A percentile compares a stretch with the other conserved stretches of the same genome.
Evolutionary conservation across 768 basidiomycete genomes (phyloP).

Genomic region (Rhizopogon roseolus): DNA sequence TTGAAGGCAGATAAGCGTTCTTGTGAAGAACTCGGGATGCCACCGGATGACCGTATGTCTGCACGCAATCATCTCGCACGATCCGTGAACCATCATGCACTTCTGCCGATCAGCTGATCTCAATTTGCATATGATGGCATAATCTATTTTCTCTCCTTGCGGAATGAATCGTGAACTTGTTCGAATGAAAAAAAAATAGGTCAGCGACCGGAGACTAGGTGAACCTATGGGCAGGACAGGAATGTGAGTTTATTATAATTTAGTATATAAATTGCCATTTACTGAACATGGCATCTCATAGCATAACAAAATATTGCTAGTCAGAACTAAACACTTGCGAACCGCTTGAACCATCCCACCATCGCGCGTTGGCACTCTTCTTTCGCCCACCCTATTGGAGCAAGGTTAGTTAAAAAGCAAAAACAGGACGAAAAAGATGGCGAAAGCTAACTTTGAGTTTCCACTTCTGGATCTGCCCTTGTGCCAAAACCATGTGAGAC

Average conservation of each 20-base stretch:
- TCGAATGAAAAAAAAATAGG: too few species aligned
- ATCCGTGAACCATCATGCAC: too few species aligned
- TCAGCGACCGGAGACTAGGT: too few species aligned
- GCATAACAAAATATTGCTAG: not conserved
- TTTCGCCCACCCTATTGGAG: conserved; percentile 49
- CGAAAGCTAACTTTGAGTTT: conserved; percentile 14
- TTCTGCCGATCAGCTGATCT: too few species aligned
- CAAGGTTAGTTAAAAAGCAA: not conserved
- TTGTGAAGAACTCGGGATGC: not conserved
- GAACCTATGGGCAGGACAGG: too few species aligned
- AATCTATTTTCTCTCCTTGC: too few species aligned
- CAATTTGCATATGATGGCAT: too few species aligned
- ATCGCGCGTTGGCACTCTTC: conserved; percentile 52
- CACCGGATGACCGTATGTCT: not conserved
- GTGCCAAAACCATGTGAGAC: conserved; percentile 34
- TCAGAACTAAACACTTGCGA: conserved; percentile 11
- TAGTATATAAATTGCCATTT: not conserved
- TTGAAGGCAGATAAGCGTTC: too few species aligned
- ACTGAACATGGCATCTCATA: not conserved
- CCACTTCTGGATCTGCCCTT: conserved; percentile 24
- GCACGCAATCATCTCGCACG: too few species aligned
- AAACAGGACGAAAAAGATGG: not conserved
- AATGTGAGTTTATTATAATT: not conserved
- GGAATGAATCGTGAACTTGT: too few species aligned
- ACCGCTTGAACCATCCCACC: conserved; percentile 48